Evolutionary conservation across 805 yeast genomes (phyloP).

Genomic region (Hanseniaspora singularis): DNA sequence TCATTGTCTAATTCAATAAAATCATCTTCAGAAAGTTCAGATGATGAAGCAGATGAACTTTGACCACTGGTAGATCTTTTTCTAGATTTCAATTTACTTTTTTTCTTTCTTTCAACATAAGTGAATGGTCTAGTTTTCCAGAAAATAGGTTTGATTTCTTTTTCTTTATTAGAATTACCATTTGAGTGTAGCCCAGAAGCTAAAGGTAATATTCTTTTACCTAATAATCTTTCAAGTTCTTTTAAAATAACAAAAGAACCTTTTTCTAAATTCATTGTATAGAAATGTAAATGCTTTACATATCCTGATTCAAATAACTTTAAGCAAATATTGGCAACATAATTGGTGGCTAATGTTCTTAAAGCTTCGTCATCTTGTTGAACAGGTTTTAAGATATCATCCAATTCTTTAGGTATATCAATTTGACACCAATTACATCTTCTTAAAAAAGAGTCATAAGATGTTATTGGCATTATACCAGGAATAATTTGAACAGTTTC

Average conservation of each 20-base stretch:
- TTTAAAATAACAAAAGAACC: slow-evolving; percentile 82
- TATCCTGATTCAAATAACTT: slow-evolving; percentile 56
- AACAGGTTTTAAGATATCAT: slow-evolving; percentile 59
- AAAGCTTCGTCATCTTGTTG: slow-evolving; percentile 85
- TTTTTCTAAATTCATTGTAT: slow-evolving; percentile 94
- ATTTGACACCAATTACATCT: slow-evolving; percentile 92
- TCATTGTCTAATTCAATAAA: slow-evolving; percentile 1
- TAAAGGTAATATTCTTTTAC: slow-evolving; percentile 7
- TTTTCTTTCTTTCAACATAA: slow-evolving; percentile 76
- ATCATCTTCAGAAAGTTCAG: slow-evolving; percentile 8
- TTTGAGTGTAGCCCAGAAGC: slow-evolving; percentile 5
- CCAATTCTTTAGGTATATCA: slow-evolving; percentile 60
- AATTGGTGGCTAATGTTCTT: slow-evolving; percentile 70
- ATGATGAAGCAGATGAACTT: slow-evolving; percentile 1
- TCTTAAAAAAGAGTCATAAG: slow-evolving; percentile 82
- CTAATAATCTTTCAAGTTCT: slow-evolving; percentile 34
- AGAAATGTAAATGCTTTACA: slow-evolving; percentile 82
- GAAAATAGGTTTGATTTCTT: slow-evolving; percentile 80
- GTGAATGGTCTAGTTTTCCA: slow-evolving; percentile 92
- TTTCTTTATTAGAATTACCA: slow-evolving; percentile 63
- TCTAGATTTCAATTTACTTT: slow-evolving; percentile 34
- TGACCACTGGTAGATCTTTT: background rate
- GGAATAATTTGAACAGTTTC: slow-evolving; percentile 75
- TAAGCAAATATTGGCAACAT: slow-evolving; percentile 74
- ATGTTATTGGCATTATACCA: slow-evolving; percentile 97